Conservation (phyloP, 768 basidiomycete species). For the Amanita inopinata region DNA sequence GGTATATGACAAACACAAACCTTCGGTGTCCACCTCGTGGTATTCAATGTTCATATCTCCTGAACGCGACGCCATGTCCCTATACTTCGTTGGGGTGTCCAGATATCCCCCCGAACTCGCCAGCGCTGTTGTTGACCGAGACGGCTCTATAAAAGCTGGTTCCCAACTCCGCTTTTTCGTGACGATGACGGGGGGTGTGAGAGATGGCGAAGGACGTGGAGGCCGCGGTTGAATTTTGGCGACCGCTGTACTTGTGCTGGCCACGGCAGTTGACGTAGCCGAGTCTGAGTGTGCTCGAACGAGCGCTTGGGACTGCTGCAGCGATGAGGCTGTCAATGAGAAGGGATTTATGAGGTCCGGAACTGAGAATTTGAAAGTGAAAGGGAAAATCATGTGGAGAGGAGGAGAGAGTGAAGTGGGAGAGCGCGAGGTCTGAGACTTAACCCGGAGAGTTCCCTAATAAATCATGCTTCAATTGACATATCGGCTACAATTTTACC, state of each 20-base stretch:
- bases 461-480: too few relatives aligned
- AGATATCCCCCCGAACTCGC: slow-evolving; percentile 54
- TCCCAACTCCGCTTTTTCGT: slow-evolving; percentile 68
- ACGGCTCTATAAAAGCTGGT: slow-evolving; percentile 48
- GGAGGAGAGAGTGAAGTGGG: neutral
- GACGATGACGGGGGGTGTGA: slow-evolving; percentile 21
- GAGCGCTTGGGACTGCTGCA: neutral
- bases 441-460: too few relatives aligned
- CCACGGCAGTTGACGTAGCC: neutral
- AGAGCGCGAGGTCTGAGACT: too few relatives aligned
- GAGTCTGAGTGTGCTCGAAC: neutral
- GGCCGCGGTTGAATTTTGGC: slow-evolving; percentile 16
- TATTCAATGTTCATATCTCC: neutral
- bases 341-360: slow-evolving; percentile 32
- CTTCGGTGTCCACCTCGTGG: neutral
- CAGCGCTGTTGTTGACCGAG: slow-evolving; percentile 39
- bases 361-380: slow-evolving; percentile 60
- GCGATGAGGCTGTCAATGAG: slow-evolving; percentile 5
- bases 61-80: neutral
- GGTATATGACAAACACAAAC: neutral
- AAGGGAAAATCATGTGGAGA: slow-evolving; percentile 37
- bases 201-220: slow-evolving; percentile 27
- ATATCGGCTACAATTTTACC: too few relatives aligned
- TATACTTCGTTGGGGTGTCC: slow-evolving; percentile 57
- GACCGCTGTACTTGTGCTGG: slow-evolving; percentile 4